These are phyloP conservation scores for Clavispora asparagi DNA, from an alignment of 805 yeast genomes.

Conservation along the genomic window DNA sequence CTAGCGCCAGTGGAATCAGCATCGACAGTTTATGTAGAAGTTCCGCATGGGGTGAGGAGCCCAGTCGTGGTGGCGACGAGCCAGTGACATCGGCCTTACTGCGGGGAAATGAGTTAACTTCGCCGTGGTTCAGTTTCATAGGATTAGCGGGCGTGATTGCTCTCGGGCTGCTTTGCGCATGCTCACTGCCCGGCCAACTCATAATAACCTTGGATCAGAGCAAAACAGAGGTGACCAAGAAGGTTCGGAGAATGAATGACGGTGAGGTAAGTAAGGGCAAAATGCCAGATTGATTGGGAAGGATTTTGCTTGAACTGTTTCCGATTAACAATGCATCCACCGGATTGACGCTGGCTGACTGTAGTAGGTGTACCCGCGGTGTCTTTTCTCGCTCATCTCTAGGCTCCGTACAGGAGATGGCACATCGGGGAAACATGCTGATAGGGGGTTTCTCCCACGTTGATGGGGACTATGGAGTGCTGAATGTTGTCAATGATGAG, in stretches of 20 bases:
- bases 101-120: not conserved
- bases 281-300: not conserved
- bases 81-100: not conserved
- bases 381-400: conserved; percentile 13
- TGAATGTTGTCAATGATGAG: no score
- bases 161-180: not conserved
- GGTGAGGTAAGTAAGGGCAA: not conserved
- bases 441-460: not conserved
- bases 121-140: not conserved
- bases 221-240: not conserved
- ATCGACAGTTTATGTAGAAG: not conserved
- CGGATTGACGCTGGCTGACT: not conserved
- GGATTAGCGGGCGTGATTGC: not conserved
- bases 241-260: not conserved
- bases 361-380: not conserved
- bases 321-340: not conserved
- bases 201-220: conserved; percentile 1
- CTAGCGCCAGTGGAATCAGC: not conserved
- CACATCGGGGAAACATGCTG: not conserved
- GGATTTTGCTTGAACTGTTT: not conserved
- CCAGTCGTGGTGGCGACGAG: not conserved
- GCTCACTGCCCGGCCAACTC: conserved; percentile 11
- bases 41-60: not conserved
- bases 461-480: no score
- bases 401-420: conserved; percentile 9